Percentiles rank a stretch among this genome's conserved stretches.
Evolutionary conservation across 345 rosid species (phyloP).

Genomic region (Heritiera fomes): DNA sequence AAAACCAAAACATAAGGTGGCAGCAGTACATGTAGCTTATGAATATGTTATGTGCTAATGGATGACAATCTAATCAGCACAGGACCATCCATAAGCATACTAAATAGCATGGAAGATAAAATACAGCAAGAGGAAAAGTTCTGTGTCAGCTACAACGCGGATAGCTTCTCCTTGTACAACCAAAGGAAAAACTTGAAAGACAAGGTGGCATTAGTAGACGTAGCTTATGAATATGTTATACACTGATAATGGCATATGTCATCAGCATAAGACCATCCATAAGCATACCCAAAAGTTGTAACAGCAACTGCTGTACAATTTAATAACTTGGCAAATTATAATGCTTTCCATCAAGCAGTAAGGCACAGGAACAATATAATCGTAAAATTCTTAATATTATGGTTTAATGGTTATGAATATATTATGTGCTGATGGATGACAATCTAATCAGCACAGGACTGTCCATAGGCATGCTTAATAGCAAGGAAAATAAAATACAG

Average conservation of each 20-base stretch:
- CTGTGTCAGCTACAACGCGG: not conserved
- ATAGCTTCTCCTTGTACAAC: conserved; percentile 10
- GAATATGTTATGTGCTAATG: conserved; percentile 18
- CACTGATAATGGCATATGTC: conserved; percentile 14
- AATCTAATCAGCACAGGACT: conserved; percentile 11
- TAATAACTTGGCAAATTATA: not conserved
- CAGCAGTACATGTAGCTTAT: conserved; percentile 11
- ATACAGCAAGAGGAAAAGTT: not conserved
- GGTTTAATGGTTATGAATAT: not conserved
- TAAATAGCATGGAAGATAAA: not conserved
- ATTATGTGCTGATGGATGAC: not conserved
- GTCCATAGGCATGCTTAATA: not conserved
- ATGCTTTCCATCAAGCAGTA: not conserved
- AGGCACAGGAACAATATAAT: not conserved
- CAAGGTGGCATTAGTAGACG: not conserved
- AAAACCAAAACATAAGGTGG: not conserved
- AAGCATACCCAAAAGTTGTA: conserved; percentile 5
- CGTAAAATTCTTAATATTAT: not conserved
- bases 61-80: conserved; percentile 9
- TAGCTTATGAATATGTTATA: conserved; percentile 33
- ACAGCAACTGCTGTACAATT: not conserved
- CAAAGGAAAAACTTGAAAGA: conserved; percentile 10
- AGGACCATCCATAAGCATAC: conserved; percentile 19
- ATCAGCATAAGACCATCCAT: conserved; percentile 31
- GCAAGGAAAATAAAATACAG: not conserved